A percentile compares a stretch with the other conserved stretches of the same genome.
phyloP scores from a whole-genome alignment of 163 green algal genomes.

The Coccomyxa subellipsoidea region DNA sequence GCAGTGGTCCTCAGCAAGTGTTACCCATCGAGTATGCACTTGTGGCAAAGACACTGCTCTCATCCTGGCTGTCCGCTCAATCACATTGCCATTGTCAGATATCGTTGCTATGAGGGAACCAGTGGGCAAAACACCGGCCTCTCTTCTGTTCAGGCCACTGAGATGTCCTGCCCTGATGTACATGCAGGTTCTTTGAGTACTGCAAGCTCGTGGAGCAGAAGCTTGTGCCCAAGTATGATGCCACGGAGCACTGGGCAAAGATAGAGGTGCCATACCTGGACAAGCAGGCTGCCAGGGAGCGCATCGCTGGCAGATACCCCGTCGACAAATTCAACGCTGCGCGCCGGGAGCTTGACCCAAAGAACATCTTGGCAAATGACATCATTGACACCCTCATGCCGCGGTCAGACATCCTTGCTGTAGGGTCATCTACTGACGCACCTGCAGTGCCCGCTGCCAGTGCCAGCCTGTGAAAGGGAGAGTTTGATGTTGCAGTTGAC shows the following conservation, averaged over 20 bases:
- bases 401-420: background rate
- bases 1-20: too few species aligned
- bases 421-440: background rate
- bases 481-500: too few species aligned
- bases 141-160: too few species aligned
- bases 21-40: too few species aligned
- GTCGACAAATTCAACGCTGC: conserved; percentile 60
- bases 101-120: too few species aligned
- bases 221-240: conserved; percentile 73
- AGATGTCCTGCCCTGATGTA: background rate
- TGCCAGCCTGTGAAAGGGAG: too few species aligned
- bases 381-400: conserved; percentile 66
- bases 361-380: conserved; percentile 80
- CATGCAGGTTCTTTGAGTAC: conserved; percentile 72
- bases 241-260: conserved; percentile 95
- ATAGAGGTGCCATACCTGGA: conserved; percentile 68
- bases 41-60: too few species aligned
- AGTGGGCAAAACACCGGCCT: too few species aligned
- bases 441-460: too few species aligned
- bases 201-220: conserved; percentile 50
- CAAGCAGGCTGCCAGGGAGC: conserved; percentile 36
- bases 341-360: conserved; percentile 77
- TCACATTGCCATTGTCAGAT: too few species aligned
- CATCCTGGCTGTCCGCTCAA: too few species aligned
- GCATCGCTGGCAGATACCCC: conserved; percentile 63